Conservation (phyloP, 2,329 filamentous ascomycete species). For the Diplodia intermedia region DNA sequence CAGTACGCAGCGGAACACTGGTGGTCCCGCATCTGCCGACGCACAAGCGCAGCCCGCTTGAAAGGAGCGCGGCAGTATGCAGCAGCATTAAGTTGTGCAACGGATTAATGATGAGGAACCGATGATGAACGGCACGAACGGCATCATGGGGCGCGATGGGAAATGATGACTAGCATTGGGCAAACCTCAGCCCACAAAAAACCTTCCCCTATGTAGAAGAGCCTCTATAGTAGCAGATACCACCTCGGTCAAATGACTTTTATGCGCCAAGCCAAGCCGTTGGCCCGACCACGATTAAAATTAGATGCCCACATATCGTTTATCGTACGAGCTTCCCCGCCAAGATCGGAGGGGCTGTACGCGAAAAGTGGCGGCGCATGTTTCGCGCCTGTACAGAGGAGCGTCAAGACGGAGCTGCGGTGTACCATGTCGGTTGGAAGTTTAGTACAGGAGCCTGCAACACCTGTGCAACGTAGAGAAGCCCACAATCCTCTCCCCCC, state of each 20-base stretch:
- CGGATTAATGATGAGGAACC: neutral
- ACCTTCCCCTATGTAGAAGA: conserved; percentile 4
- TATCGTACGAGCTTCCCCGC: neutral
- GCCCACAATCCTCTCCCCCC: too few relatives aligned
- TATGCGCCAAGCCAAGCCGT: conserved; percentile 14
- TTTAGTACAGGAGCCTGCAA: neutral
- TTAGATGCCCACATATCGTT: neutral
- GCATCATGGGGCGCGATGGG: conserved; percentile 4
- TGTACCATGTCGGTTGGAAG: neutral
- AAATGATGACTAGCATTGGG: conserved; percentile 26
- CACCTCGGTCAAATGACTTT: conserved; percentile 14
- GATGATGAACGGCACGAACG: neutral
- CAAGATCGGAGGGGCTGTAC: neutral
- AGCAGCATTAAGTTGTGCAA: conserved; percentile 10
- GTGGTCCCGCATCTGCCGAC: conserved; percentile 36
- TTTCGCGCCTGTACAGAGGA: neutral
- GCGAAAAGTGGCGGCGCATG: neutral
- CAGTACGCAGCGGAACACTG: conserved; percentile 35
- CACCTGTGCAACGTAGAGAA: neutral
- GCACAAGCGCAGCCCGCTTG: conserved; percentile 37
- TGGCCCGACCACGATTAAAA: neutral
- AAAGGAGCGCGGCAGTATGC: neutral
- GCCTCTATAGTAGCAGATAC: conserved; percentile 25
- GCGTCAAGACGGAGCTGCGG: neutral
- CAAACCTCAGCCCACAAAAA: conserved; percentile 7